Conservation (phyloP, 768 basidiomycete species). For the Tricholoma sp. region DNA sequence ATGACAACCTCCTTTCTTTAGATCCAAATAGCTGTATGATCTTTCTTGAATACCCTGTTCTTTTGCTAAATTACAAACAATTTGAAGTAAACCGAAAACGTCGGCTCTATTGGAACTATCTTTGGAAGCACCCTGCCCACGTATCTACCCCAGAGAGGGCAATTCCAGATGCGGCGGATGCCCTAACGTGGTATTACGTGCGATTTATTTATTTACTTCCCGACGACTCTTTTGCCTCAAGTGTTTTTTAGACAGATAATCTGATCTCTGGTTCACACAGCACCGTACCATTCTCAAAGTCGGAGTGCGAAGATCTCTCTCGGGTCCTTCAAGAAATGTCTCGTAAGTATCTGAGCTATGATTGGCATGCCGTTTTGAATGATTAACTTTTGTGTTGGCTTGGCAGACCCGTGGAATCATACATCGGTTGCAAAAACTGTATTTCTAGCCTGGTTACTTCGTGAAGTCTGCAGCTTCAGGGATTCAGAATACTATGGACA, state of each 20-base stretch:
- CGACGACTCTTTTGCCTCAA: not conserved
- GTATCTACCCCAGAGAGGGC: slow-evolving; percentile 35
- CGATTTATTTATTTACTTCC: slow-evolving; percentile 2
- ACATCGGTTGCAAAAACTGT: slow-evolving; percentile 36
- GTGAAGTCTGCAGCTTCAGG: slow-evolving; percentile 47
- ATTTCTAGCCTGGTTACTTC: slow-evolving; percentile 46
- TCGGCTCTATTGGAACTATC: slow-evolving; percentile 48
- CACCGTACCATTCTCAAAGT: slow-evolving; percentile 48
- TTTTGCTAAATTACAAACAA: not conserved
- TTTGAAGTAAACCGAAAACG: slow-evolving; percentile 44
- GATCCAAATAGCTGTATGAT: slow-evolving; percentile 22
- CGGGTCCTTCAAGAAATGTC: slow-evolving; percentile 32
- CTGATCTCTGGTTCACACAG: slow-evolving; percentile 38
- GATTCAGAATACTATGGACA: slow-evolving; percentile 41
- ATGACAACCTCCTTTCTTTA: slow-evolving; percentile 19
- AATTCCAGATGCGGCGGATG: slow-evolving; percentile 41
- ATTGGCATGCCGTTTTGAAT: not conserved
- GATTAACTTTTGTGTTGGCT: not conserved
- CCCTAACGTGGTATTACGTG: slow-evolving; percentile 47
- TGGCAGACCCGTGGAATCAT: slow-evolving; percentile 26
- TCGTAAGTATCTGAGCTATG: slow-evolving; percentile 15
- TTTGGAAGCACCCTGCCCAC: slow-evolving; percentile 46
- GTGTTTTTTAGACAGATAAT: slow-evolving; percentile 36
- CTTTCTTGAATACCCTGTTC: not conserved
- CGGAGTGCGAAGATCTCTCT: slow-evolving; percentile 47